phyloP scores from a whole-genome alignment of 176 grass and related monocot genomes.

The Hsuehochloa calcarea region DNA sequence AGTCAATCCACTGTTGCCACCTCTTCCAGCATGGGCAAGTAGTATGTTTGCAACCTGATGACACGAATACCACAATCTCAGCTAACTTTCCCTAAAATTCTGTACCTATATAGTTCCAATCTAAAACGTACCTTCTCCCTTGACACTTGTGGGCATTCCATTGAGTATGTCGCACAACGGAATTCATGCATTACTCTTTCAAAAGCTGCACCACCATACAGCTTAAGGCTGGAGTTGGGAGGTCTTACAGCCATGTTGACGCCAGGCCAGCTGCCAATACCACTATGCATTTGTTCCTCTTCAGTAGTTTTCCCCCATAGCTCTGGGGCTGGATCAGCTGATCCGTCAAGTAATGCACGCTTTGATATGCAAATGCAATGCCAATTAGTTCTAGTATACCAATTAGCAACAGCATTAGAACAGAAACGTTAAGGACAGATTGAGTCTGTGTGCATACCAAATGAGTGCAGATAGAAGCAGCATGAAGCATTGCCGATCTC shows the following conservation, averaged over 20 bases:
- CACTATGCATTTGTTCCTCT: slow-evolving; percentile 87
- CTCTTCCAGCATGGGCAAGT: slow-evolving; percentile 94
- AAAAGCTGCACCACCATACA: slow-evolving; percentile 96
- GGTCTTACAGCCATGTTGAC: slow-evolving; percentile 63
- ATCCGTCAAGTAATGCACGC: slow-evolving; percentile 85
- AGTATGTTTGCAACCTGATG: slow-evolving; percentile 95
- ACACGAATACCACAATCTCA: slow-evolving; percentile 10
- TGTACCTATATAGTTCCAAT: background rate
- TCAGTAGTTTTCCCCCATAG: slow-evolving; percentile 92
- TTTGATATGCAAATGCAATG: slow-evolving; percentile 19
- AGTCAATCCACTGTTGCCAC: slow-evolving; percentile 67
- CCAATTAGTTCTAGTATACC: slow-evolving; percentile 12
- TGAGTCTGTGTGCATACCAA: slow-evolving; percentile 51
- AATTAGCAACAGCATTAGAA: background rate
- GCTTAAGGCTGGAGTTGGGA: slow-evolving; percentile 74
- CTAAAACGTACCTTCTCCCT: slow-evolving; percentile 75
- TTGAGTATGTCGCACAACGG: slow-evolving; percentile 85
- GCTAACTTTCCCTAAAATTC: slow-evolving; percentile 2
- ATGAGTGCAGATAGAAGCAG: slow-evolving; percentile 82
- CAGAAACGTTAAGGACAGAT: slow-evolving; percentile 6
- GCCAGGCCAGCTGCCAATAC: slow-evolving; percentile 85
- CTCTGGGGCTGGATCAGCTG: slow-evolving; percentile 91
- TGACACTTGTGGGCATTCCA: slow-evolving; percentile 90
- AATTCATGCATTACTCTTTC: slow-evolving; percentile 97
- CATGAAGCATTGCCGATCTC: slow-evolving; percentile 87